Evolutionary conservation across 2,329 filamentous ascomycete genomes (phyloP).

Genomic region (Monilinia laxa): DNA sequence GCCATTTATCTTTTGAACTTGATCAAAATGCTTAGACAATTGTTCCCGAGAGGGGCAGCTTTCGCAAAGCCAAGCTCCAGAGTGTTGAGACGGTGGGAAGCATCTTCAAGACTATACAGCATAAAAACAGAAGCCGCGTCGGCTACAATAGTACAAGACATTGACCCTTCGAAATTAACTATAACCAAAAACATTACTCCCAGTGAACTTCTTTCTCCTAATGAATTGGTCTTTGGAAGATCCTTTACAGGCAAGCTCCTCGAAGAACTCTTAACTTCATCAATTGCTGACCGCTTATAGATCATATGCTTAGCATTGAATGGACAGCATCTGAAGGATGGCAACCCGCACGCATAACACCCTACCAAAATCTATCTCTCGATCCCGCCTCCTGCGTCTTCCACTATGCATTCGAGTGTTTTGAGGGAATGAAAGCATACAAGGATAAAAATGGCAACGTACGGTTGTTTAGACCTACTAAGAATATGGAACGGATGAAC

Average conservation of each 20-base stretch:
- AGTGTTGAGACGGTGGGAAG: slow-evolving; percentile 40
- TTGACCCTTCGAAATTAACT: slow-evolving; percentile 75
- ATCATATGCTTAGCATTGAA: slow-evolving; percentile 95
- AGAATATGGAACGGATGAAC: slow-evolving; percentile 95
- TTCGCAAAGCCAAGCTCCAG: slow-evolving; percentile 40
- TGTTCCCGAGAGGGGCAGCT: slow-evolving; percentile 46
- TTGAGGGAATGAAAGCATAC: slow-evolving; percentile 99
- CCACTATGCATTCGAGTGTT: slow-evolving; percentile 97
- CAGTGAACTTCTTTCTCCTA: slow-evolving; percentile 69
- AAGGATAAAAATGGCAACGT: slow-evolving; percentile 77
- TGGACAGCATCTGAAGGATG: slow-evolving; percentile 79
- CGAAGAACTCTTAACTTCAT: slow-evolving; percentile 2
- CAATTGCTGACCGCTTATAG: slow-evolving; percentile 47
- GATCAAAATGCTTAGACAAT: slow-evolving; percentile 48
- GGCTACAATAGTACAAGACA: slow-evolving; percentile 54
- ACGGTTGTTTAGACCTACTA: slow-evolving; percentile 88
- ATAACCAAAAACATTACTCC: slow-evolving; percentile 74
- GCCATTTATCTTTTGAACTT: slow-evolving; percentile 21
- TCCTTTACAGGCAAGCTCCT: slow-evolving; percentile 75
- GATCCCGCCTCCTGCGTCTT: slow-evolving; percentile 96
- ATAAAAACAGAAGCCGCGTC: slow-evolving; percentile 43
- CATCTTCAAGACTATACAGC: slow-evolving; percentile 49
- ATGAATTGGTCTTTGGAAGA: slow-evolving; percentile 85
- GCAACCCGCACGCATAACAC: slow-evolving; percentile 77
- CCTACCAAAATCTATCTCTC: slow-evolving; percentile 95